These are phyloP conservation scores for Fraxinus excelsior DNA, from an alignment of 257 asterid genomes.

Conservation along the genomic window DNA sequence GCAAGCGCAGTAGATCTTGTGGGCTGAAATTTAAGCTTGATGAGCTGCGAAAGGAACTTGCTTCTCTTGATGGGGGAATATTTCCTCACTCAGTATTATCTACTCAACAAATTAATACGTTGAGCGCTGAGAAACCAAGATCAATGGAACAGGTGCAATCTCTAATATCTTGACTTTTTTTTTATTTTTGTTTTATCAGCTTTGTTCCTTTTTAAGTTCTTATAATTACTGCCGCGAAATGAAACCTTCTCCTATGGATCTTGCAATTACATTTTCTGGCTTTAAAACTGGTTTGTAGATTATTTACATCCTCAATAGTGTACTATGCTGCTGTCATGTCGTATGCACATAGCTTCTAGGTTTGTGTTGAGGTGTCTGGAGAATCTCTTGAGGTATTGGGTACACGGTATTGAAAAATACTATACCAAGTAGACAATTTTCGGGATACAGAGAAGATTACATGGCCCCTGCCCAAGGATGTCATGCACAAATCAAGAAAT, in stretches of 20 bases:
- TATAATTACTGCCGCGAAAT: slow-evolving; percentile 1
- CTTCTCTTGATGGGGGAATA: slow-evolving; percentile 75
- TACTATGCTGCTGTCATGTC: not conserved
- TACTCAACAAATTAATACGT: slow-evolving; percentile 68
- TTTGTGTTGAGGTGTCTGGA: not conserved
- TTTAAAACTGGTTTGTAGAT: not conserved
- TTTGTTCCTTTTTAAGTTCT: slow-evolving; percentile 2
- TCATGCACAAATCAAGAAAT: no score
- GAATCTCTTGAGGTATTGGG: not conserved
- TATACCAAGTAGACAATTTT: not conserved
- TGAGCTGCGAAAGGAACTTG: slow-evolving; percentile 84
- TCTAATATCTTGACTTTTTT: slow-evolving; percentile 4
- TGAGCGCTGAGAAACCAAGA: slow-evolving; percentile 60
- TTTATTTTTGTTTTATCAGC: not conserved
- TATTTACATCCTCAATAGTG: not conserved
- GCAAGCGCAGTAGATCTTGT: slow-evolving; percentile 59
- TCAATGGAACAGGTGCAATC: slow-evolving; percentile 67
- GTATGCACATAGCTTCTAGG: not conserved
- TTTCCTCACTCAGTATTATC: slow-evolving; percentile 91
- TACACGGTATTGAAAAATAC: not conserved
- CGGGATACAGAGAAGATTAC: not conserved
- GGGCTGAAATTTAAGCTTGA: slow-evolving; percentile 71
- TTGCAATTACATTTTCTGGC: not conserved
- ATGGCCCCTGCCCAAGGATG: no score
- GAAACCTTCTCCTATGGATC: slow-evolving; percentile 3